Base-by-base conservation (phyloP, 108 stramenopile genomes). In the Fragilaria radians region DNA sequence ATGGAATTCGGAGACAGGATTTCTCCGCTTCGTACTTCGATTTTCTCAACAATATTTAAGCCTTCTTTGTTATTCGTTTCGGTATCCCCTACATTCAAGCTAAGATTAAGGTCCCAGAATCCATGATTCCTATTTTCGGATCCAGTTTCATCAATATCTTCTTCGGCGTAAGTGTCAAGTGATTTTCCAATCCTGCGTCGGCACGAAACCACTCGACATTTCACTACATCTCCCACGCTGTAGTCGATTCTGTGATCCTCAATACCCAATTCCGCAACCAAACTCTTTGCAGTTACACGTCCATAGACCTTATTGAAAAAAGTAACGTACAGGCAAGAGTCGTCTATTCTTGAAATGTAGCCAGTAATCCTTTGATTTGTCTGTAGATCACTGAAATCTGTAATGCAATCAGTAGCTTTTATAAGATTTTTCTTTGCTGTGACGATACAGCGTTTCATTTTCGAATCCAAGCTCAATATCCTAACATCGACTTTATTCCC, bases 241-340 rank as follows among this genome's bases (percentile, higher is more conserved):
- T 90, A 93, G 48, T 83, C 79, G 28, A 67, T 61, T 33, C 50
- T 57, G 28, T 78, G 78, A 71, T 90, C 82, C 57, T 93, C 92
- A 14, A 93, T 74, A 23, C 88, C 92, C 26, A 88, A 56, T 46
- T 93, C 92, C 0, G 74, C 65, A 1, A 81, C 82, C 45, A 93
- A 62, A 34, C 79, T 79, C 33, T 77, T 65, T 0, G 80, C 81
- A 11, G 72, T 76, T 9, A 86, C 81, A 33, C 71, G 59, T 22
- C 93, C 93, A 59, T 91, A 79, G 25, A 88, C 82, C 29, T 76
- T 71, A 48, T 87, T 85, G 76, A 74, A 91, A 69, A 94, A 94
- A 24, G 87, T 91, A 18, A 94, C 86, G 28, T 62, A 83, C 33
- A 94, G 46, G 19, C 85, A 81, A 45, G 55, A 58, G n/a, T 83